Conservation (phyloP, 2,329 filamentous ascomycete genomes). For the Alternaria metachromatica region DNA sequence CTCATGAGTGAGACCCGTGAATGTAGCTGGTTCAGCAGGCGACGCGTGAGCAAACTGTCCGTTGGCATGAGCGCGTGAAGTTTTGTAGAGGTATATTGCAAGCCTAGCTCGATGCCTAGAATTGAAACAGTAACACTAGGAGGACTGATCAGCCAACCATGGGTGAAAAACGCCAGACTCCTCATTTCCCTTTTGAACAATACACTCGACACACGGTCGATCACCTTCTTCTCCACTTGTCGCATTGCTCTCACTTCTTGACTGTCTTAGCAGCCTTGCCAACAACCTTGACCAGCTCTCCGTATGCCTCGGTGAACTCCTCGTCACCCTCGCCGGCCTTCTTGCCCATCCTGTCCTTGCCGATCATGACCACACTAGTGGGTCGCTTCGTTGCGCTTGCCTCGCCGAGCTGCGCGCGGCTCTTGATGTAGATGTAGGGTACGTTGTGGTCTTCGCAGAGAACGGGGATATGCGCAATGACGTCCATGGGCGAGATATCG, state of each 20-base stretch:
- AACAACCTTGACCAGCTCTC: slow-evolving; percentile 65
- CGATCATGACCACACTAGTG: slow-evolving; percentile 92
- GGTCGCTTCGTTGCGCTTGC: slow-evolving; percentile 95
- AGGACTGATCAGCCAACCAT: slow-evolving; percentile 2
- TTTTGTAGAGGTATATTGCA: slow-evolving; percentile 2
- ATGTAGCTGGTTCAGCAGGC: neutral
- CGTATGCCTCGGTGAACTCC: slow-evolving; percentile 61
- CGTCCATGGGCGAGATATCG: slow-evolving; percentile 98
- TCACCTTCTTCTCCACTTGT: slow-evolving; percentile 11
- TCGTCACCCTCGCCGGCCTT: slow-evolving; percentile 55
- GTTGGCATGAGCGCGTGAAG: neutral
- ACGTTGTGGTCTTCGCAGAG: slow-evolving; percentile 98
- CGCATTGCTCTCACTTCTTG: slow-evolving; percentile 52
- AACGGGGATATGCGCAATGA: slow-evolving; percentile 96
- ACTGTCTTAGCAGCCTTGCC: slow-evolving; percentile 65
- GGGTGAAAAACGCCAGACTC: slow-evolving; percentile 22
- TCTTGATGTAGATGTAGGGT: slow-evolving; percentile 93
- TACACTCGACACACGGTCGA: slow-evolving; percentile 16
- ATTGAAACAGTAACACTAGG: slow-evolving; percentile 2
- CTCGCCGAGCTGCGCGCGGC: slow-evolving; percentile 89
- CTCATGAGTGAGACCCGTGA: neutral
- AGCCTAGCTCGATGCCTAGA: neutral
- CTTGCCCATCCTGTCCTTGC: slow-evolving; percentile 58
- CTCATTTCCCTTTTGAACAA: slow-evolving; percentile 25
- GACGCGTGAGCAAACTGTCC: accelerated